phyloP scores from a whole-genome alignment of 768 basidiomycete genomes.

The Hericium coralloides region DNA sequence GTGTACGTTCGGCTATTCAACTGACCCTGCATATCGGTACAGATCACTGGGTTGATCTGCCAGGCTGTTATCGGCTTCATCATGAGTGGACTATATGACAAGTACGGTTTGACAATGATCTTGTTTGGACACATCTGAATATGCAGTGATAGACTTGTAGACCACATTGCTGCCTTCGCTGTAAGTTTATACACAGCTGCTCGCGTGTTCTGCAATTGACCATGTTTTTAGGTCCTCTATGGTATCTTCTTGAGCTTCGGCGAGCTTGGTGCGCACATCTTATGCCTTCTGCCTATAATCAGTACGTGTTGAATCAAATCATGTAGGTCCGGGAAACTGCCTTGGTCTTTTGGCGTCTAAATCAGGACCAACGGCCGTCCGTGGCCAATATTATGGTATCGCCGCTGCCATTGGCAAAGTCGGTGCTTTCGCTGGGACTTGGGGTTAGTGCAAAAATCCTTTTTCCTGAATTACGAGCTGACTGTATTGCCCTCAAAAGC shows the following conservation, averaged over 20 bases:
- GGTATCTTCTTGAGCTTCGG: conserved; percentile 88
- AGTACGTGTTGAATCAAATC: background rate
- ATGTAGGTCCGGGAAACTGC: conserved; percentile 79
- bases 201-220: background rate
- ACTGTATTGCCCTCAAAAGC: conserved; percentile 25
- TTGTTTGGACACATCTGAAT: background rate
- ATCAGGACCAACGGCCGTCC: conserved; percentile 74
- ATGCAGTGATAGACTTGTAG: conserved; percentile 34
- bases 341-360: conserved; percentile 83
- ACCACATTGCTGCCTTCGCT: conserved; percentile 67
- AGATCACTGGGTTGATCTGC: conserved; percentile 59
- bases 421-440: conserved; percentile 78
- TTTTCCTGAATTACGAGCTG: background rate
- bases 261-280: conserved; percentile 51
- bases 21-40: background rate
- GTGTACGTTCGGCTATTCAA: too few species aligned
- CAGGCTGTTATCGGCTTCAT: conserved; percentile 80
- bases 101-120: conserved; percentile 23
- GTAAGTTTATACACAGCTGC: conserved; percentile 15
- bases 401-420: conserved; percentile 84
- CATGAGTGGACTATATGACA: conserved; percentile 75
- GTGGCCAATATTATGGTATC: conserved; percentile 79
- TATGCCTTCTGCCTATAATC: background rate
- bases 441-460: conserved; percentile 37
- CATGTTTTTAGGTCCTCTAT: conserved; percentile 47